Base-by-base conservation (phyloP, 495 filamentous ascomycete species). In the Cercophora samala region DNA sequence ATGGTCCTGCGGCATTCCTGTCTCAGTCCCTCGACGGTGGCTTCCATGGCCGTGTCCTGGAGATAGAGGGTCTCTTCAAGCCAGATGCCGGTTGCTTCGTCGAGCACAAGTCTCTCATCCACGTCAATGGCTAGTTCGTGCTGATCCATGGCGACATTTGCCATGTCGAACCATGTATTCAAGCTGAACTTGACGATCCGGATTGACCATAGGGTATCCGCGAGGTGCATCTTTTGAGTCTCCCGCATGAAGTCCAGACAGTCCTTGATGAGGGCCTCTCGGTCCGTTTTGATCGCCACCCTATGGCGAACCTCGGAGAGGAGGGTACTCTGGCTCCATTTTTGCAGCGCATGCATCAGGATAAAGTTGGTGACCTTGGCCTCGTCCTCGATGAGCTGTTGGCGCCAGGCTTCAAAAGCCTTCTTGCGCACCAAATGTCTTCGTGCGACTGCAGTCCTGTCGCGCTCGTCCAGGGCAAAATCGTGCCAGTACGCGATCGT, bases 331-430 rank as follows among this genome's bases (percentile, higher is more conserved):
- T 73, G 68, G 29, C 53, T 63, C 75, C 75, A 77, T 65, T 56
- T 70, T 53, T 77, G 68, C 13, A 77, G 67, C 3, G 62, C 62
- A 24, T 87, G 85, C 53, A 79, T 80, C 5, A 90, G 68, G 17
- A 86, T 79, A 64, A 89, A 90, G 22, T 87, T 84, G 42, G 86
- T 86, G 9, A 90, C 87, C 75, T 93, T 93, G 51, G 88, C 69
- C 65, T 91, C 87, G 71, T 93, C 91, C 60, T 90, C 84, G 11
- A 85, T 83, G 15, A 90, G 93, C 63, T 93, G 87, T 60, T 88
- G 86, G 18, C 85, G 83, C 91, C 91, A 95, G 5, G 87, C 86
- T 67, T 89, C 87, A 73, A 95, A 95, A 66, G 89, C 91, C 51
- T 87, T 88, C 55, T 87, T 84, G 68, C 88, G 77, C 15, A 93